Evolutionary conservation across 192 early-diverging fungal genomes (phyloP), one percentile per base, ranked within the genome.

Genomic region (Coemansia sp.): DNA sequence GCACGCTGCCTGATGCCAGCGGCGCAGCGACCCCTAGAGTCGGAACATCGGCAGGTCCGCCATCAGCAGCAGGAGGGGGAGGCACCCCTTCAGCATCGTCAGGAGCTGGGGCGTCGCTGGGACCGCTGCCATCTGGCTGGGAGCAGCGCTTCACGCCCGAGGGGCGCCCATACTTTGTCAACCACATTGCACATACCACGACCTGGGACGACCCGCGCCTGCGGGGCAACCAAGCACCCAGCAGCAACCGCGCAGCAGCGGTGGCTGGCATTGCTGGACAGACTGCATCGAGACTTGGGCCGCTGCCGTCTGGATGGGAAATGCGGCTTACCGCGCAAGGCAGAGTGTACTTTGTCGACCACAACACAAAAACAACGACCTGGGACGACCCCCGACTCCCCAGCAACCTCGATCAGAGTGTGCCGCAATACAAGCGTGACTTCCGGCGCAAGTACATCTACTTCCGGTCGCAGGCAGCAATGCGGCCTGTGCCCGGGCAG

Each of bases 361-460:
- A 99, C 84, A 95, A 94, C 72, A 92, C 93, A 53, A 98, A 97
- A 75, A 97, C 93, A 12, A 98, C 97, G 6, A 98, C 97, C 5
- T 99, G 97, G 97, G 94, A 98, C 78, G 97, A 93, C 75, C 92
- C 92, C n/a, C 86, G 92, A 16, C 81, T 93, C 49, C 92, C 92
- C 33, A 91, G 89, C 77, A 92, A 89, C 72, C 79, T 93, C 48
- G 92, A 93, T 76, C 88, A 92, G 73, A 93, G 91, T 59, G 95
- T 99, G 30, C 97, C 97, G 43, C 95, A 99, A 78, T 99, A 99
- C 84, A 99, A 99, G 87, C 91, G 97, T 34, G 97, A 99, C 82
- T 99, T 96, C 89, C 87, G 97, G 30, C 88, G 96, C 66, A 99
- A 99, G 76, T 84, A 95, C 61, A 97, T 97, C 49, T 99, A 99